Evolutionary conservation across 202 grass and related monocot species (phyloP).

Genomic region (Carex sylvatica): DNA sequence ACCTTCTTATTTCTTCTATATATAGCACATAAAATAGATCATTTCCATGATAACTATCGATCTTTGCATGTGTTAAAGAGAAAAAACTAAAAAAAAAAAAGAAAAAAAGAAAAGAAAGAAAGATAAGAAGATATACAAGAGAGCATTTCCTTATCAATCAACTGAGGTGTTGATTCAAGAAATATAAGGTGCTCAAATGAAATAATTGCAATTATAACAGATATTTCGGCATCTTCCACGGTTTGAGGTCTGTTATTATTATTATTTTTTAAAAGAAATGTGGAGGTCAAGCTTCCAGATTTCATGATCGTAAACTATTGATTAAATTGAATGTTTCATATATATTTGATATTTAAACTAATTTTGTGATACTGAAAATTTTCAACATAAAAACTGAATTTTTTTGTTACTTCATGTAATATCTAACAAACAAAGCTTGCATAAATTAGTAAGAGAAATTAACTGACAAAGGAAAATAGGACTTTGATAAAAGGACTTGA

Average conservation of each 20-base stretch:
- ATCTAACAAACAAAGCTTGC: neutral
- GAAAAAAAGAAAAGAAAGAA: neutral
- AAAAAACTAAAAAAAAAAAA: neutral
- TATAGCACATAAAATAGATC: neutral
- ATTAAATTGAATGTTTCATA: too few relatives aligned
- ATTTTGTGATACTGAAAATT: too few relatives aligned
- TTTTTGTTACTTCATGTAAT: too few relatives aligned
- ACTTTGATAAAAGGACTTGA: too few relatives aligned
- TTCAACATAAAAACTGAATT: too few relatives aligned
- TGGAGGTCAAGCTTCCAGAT: too few relatives aligned
- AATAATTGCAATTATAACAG: neutral
- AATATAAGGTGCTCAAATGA: neutral
- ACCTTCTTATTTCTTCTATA: neutral
- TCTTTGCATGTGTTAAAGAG: neutral
- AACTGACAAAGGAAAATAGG: neutral
- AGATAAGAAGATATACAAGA: neutral
- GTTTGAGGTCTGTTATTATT: neutral
- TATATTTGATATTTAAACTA: too few relatives aligned
- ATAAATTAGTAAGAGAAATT: conserved; percentile 12
- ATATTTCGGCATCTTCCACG: neutral
- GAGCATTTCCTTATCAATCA: neutral
- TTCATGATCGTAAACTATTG: too few relatives aligned
- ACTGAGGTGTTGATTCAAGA: neutral
- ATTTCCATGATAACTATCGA: neutral
- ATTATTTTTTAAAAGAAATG: too few relatives aligned